These are phyloP conservation scores for Saturnispora ahearnii DNA, from an alignment of 805 yeast genomes.

Conservation along the genomic window DNA sequence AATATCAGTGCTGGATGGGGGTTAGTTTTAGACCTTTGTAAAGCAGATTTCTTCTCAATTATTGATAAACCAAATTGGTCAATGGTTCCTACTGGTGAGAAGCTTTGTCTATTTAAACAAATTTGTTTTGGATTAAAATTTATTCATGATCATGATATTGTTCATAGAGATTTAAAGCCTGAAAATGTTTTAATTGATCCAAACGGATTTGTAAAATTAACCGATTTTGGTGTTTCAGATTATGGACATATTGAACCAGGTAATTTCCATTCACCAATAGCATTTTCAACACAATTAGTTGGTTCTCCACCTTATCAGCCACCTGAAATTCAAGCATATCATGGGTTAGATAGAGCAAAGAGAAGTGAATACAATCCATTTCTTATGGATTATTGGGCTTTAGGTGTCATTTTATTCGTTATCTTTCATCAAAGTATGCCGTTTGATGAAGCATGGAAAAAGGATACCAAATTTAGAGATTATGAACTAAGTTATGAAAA, in stretches of 20 bases:
- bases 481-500: constrained; percentile 34
- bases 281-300: constrained; percentile 42
- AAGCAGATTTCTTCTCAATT: constrained; percentile 48
- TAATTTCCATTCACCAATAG: constrained; percentile 39
- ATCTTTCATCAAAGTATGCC: constrained; percentile 53
- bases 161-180: constrained; percentile 91
- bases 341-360: constrained; percentile 30
- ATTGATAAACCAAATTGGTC: constrained; percentile 55
- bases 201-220: constrained; percentile 55
- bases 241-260: constrained; percentile 53
- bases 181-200: constrained; percentile 73
- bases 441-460: constrained; percentile 41
- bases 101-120: constrained; percentile 67
- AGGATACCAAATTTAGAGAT: constrained; percentile 47
- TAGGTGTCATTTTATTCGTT: constrained; percentile 63
- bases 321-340: constrained; percentile 61
- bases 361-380: constrained; percentile 47
- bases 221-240: constrained; percentile 89
- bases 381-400: constrained; percentile 67
- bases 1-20: constrained; percentile 71
- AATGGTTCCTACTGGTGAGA: constrained; percentile 38
- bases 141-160: constrained; percentile 71
- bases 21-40: constrained; percentile 57
- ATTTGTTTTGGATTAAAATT: constrained; percentile 54
- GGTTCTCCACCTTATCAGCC: constrained; percentile 83